Conservation (phyloP, 139 green algal genomes). For the Chlorella sp. region DNA sequence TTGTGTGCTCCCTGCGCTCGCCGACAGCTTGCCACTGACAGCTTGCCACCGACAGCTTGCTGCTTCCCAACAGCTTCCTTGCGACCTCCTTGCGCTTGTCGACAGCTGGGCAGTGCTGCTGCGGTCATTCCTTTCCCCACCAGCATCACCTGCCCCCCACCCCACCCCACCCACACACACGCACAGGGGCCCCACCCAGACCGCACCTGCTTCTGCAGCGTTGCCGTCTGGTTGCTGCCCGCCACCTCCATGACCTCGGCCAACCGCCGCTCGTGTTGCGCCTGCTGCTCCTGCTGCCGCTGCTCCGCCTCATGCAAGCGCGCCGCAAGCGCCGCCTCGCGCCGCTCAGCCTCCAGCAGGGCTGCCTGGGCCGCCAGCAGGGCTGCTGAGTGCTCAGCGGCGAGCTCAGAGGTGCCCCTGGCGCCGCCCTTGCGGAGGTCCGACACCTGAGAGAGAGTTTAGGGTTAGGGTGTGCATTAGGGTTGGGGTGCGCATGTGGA, state of each 20-base stretch:
- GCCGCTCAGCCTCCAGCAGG: constrained; percentile 1
- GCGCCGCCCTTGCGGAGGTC: constrained; percentile 4
- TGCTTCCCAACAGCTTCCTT: no score
- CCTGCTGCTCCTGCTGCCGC: constrained; percentile 4
- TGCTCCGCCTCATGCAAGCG: no score
- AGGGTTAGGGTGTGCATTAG: no score
- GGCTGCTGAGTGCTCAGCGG: neutral
- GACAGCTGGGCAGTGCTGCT: no score
- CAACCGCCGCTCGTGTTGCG: neutral
- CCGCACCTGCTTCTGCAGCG: neutral
- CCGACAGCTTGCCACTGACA: no score
- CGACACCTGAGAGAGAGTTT: neutral
- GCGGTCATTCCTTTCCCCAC: no score
- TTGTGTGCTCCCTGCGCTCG: no score
- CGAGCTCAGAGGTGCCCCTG: constrained; percentile 2
- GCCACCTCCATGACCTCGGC: neutral
- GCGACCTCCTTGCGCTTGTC: no score
- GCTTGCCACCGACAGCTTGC: neutral
- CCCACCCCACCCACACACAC: no score
- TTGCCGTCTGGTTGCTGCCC: neutral
- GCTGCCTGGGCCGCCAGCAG: neutral
- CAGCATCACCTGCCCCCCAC: no score
- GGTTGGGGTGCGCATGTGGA: no score
- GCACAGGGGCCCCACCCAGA: no score
- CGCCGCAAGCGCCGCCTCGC: neutral